These are phyloP conservation scores for Carallia pectinifolia DNA, from an alignment of 345 rosid genomes.

Conservation along the genomic window DNA sequence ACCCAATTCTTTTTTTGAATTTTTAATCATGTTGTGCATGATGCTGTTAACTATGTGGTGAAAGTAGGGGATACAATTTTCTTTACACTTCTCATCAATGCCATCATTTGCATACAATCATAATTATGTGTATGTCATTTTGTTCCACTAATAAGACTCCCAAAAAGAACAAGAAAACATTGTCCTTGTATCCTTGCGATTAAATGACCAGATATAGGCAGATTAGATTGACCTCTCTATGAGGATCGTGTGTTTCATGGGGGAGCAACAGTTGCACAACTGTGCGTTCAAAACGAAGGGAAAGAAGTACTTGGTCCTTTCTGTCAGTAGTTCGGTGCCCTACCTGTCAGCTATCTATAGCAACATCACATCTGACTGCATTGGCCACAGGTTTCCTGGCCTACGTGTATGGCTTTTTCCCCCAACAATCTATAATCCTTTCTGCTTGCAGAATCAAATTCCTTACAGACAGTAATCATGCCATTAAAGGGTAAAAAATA, in stretches of 20 bases:
- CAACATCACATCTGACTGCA: neutral
- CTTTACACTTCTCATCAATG: no score
- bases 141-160: neutral
- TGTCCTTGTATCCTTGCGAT: neutral
- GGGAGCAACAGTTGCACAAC: neutral
- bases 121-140: no score
- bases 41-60: no score
- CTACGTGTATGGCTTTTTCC: neutral
- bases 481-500: neutral
- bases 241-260: conserved; percentile 4
- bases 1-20: no score
- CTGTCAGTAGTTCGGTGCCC: conserved; percentile 12
- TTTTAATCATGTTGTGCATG: no score
- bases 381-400: neutral
- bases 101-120: no score
- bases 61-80: no score
- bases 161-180: neutral
- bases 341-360: conserved; percentile 6
- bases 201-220: conserved; percentile 15
- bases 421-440: neutral
- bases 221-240: conserved; percentile 5
- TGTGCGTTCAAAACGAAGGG: conserved; percentile 24
- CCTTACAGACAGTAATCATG: neutral
- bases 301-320: conserved; percentile 21
- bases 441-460: neutral